Base-by-base conservation (phyloP, 495 filamentous ascomycete genomes). In the Lasiosphaeris hirsuta region DNA sequence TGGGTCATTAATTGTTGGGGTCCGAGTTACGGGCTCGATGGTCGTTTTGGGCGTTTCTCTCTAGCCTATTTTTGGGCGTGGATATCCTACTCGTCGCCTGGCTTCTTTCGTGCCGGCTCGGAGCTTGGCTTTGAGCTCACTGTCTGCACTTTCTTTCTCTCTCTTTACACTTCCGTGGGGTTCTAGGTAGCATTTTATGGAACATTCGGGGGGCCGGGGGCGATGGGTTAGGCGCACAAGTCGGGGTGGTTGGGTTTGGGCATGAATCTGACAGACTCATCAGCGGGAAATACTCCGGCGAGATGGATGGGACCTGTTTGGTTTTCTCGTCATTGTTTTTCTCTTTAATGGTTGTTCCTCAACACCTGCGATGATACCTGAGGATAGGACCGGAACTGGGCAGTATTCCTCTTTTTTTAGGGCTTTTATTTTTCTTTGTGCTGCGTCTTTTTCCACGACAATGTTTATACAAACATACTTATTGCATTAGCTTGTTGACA, bases 1-100 rank as follows among this genome's bases (percentile, higher is more conserved):
- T 76, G 45, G 68, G 68, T 2, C 67, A 76, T 6, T 75, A 63
- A 43, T 37, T 37, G 45, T 41, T 18, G 11, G 54, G 35, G 37
- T 23, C 17, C 45, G 39, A 15, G 39, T 46, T 17, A 4, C n/a
- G 13, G 18, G 6, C 40, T 52, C 13, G 39, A 18, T 30, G 14
- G 33, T 52, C n/a, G 4, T 52, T 52, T 52, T 15, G 6, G 49
- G 14, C 33, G 49, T 30, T 51, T 56, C 58, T 62, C 53, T 54
- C 36, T 14, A 2, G 6, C 43, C 17, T 46, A 46, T 1, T 10
- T 23, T 46, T 23, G 43, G 43, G 43, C 43, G 23, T 30, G 2
- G 23, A 30, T 30, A 30, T 30, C 23, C 2, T 5, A 30, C 23
- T 30, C 23, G 45, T 23, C 11, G 43, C 43, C 4, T 46, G 43